Percentiles rank a stretch among this genome's conserved stretches.
phyloP scores from a whole-genome alignment of 208 protist genomes.

The Trypanosoma platydactyli region DNA sequence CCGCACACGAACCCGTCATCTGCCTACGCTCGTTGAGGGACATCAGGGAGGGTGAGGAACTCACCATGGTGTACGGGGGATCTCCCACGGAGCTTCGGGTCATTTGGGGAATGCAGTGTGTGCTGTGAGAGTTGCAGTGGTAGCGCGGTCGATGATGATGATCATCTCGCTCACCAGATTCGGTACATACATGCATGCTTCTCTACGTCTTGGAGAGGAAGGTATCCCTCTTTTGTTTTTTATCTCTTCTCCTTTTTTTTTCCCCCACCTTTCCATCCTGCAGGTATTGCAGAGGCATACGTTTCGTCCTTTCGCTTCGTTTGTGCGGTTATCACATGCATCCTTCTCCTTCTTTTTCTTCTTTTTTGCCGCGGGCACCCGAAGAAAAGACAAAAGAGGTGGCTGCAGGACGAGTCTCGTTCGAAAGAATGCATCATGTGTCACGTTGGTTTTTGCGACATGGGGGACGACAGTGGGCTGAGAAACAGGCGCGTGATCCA shows the following conservation, averaged over 20 bases:
- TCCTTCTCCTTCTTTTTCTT: conserved; percentile 4
- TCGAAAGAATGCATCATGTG: conserved; percentile 39
- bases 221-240: not conserved
- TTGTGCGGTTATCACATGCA: no score
- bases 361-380: not conserved
- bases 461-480: conserved; percentile 53
- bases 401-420: not conserved
- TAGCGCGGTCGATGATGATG: not conserved
- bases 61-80: conserved; percentile 78
- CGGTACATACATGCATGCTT: no score
- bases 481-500: conserved; percentile 57
- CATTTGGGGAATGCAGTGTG: conserved; percentile 78
- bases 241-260: not conserved
- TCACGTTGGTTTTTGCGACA: not conserved
- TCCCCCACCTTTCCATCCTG: not conserved
- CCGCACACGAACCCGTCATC: conserved; percentile 50
- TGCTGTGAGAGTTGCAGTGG: conserved; percentile 26
- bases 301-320: no score
- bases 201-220: not conserved
- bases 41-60: conserved; percentile 74
- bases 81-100: conserved; percentile 55
- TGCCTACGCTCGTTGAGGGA: conserved; percentile 68
- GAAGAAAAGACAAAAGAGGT: not conserved
- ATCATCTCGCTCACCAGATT: not conserved
- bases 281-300: no score